Evolutionary conservation across 192 early-diverging fungal species (phyloP).

Genomic region (Gamsiella multidivaricata): DNA sequence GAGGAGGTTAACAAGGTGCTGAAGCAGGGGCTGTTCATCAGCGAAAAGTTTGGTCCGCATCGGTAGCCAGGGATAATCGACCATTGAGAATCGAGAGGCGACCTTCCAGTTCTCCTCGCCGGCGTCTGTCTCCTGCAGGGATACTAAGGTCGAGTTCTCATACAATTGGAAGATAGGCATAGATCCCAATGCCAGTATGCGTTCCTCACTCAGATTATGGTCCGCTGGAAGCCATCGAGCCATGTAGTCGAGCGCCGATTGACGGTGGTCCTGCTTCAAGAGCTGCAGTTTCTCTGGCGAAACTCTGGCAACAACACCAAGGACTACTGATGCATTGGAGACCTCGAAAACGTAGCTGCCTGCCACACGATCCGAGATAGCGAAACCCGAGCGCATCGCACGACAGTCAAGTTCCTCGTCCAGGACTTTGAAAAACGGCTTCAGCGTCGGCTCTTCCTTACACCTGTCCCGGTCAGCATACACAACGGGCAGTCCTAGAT

Average conservation of each 20-base stretch:
- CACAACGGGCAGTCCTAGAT: neutral
- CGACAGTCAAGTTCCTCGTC: constrained; percentile 8
- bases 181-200: neutral
- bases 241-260: constrained; percentile 1
- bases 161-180: constrained; percentile 18
- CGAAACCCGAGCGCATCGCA: neutral
- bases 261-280: neutral
- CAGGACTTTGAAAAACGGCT: neutral
- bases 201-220: neutral
- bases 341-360: constrained; percentile 8
- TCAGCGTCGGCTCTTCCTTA: neutral
- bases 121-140: neutral
- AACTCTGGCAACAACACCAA: neutral
- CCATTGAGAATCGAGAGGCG: neutral
- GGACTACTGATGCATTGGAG: neutral
- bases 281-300: neutral
- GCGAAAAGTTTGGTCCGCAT: neutral
- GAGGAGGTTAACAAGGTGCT: neutral
- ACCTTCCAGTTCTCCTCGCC: neutral
- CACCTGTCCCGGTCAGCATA: neutral
- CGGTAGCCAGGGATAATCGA: constrained; percentile 13
- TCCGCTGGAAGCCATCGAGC: neutral
- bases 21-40: constrained; percentile 2
- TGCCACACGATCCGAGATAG: neutral
- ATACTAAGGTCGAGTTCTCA: neutral